These are phyloP conservation scores for Emmonsia crescens DNA, from an alignment of 2,329 filamentous ascomycete genomes.

Conservation along the genomic window DNA sequence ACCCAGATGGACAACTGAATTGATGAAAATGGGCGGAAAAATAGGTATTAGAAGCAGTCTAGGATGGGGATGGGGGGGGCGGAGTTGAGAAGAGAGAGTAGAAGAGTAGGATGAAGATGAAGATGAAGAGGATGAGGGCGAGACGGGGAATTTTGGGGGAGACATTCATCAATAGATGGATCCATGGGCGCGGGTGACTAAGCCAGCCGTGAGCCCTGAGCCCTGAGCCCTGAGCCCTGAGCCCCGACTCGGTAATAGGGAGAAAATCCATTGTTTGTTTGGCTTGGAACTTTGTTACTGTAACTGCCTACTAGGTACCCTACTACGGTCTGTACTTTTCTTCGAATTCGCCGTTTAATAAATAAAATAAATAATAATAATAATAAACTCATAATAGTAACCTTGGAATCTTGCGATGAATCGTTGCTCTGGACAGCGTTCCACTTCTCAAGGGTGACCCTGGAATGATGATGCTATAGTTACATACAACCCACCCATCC, in stretches of 20 bases:
- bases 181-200: slow-evolving; percentile 1
- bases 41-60: slow-evolving; percentile 1
- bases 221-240: slow-evolving; percentile 3
- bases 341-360: no score
- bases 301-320: no score
- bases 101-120: slow-evolving; percentile 8
- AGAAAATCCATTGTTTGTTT: background rate
- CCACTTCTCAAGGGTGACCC: no score
- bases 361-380: background rate
- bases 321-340: no score
- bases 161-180: no score
- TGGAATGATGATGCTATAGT: no score
- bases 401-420: no score
- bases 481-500: no score
- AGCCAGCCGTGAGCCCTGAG: background rate
- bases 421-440: no score
- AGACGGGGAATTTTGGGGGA: no score
- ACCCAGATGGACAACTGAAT: slow-evolving; percentile 3
- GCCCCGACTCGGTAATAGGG: background rate
- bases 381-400: no score
- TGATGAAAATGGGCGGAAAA: slow-evolving; percentile 7
- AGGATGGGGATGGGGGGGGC: background rate
- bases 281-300: background rate
- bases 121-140: slow-evolving; percentile 14
- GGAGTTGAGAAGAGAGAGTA: background rate